Base-by-base conservation (phyloP, 2,329 filamentous ascomycete genomes). In the Cytospora schulzeri region DNA sequence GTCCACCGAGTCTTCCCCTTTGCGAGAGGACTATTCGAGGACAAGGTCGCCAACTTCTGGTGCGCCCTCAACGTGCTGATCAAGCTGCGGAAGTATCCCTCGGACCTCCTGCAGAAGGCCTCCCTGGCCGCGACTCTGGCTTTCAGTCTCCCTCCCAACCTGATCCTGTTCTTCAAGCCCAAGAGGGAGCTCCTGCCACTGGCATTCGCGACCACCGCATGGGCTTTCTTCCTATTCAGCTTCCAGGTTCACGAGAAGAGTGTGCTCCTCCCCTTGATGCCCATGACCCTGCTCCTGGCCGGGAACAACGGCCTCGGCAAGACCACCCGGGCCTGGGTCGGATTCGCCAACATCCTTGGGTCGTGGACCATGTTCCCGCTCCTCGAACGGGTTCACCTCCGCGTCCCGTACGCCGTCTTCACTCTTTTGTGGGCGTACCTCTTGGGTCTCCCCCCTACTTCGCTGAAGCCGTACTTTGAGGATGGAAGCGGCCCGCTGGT, bases 231-330 rank as follows among this genome's bases (percentile, higher is more conserved):
- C 76, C 82, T 99, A 19, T 98, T 96, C 79, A 96, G 92, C 71
- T 99, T 96, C 75, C 95, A 99, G 74, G 96, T 99, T 0, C 95
- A 99, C 72, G 95, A 99, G 79, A 99, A 99, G 83, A 97, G 93
- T 69, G 92, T 97, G 0, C 82, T 99, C 6, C 85, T 99, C 2
- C 96, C 95, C 1, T 81, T 99, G 55, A 86, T 98, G 74, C 95
- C 95, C 0, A 97, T 96, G 91, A 98, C 93, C 0, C 78, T 97
- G 8, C 82, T 98, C 6, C 82, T 99, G 48, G 91, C 91, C 19
- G 65, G 65, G 19, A 86, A 89, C 67, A 86, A 91, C 57, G 94
- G 94, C 0, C 79, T 99, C 57, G 87, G 87, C 66, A 90, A 91
- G 66, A 88, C 89, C 60, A 87, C 86, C 22, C 86, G 95, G 57